These are phyloP conservation scores for Adansonia digitata DNA, from an alignment of 345 rosid genomes.

Conservation along the genomic window DNA sequence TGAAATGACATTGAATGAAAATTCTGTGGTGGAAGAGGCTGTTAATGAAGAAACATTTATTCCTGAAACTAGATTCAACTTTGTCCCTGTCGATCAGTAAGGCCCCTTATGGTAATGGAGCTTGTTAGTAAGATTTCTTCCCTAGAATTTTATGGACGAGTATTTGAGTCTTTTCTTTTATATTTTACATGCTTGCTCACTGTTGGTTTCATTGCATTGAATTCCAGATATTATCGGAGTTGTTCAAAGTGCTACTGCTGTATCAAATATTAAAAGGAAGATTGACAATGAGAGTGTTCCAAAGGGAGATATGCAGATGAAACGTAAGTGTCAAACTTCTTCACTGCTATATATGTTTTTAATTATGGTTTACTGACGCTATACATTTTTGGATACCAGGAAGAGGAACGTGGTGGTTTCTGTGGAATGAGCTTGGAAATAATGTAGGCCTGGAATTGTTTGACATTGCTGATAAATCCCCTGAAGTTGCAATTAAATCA, in stretches of 20 bases:
- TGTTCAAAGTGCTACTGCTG: slow-evolving; percentile 78
- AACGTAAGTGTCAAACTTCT: slow-evolving; percentile 36
- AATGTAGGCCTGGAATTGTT: slow-evolving; percentile 65
- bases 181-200: background rate
- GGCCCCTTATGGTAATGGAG: slow-evolving; percentile 64
- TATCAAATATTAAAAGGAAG: slow-evolving; percentile 72
- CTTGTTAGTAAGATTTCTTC: slow-evolving; percentile 54
- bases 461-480: slow-evolving; percentile 58
- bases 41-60: slow-evolving; percentile 53
- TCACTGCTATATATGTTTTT: background rate
- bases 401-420: slow-evolving; percentile 83
- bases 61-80: slow-evolving; percentile 70
- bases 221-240: slow-evolving; percentile 72
- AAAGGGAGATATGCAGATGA: slow-evolving; percentile 85
- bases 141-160: background rate
- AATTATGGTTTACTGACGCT: background rate
- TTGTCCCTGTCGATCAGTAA: slow-evolving; percentile 71
- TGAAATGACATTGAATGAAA: slow-evolving; percentile 86
- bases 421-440: slow-evolving; percentile 80
- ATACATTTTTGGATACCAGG: slow-evolving; percentile 25
- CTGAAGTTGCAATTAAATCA: slow-evolving; percentile 72
- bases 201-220: background rate
- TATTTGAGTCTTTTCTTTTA: background rate
- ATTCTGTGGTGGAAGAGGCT: slow-evolving; percentile 82
- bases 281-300: slow-evolving; percentile 68